phyloP scores from a whole-genome alignment of 2,329 filamentous ascomycete genomes.

The Aspergillus hortae region DNA sequence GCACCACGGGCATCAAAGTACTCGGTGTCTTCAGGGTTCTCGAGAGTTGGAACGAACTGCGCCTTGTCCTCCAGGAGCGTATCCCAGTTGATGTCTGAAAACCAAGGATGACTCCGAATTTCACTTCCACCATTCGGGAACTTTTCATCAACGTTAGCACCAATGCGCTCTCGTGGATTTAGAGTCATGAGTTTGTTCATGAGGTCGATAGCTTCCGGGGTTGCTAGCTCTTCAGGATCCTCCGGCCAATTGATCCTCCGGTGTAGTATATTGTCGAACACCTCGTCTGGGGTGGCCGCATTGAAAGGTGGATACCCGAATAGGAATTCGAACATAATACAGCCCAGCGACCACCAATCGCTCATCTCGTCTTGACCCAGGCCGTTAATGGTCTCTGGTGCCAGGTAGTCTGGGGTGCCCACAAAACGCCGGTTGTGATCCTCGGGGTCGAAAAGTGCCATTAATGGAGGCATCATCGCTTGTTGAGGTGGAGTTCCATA shows the following conservation, averaged over 20 bases:
- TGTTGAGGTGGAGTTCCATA: slow-evolving; percentile 51
- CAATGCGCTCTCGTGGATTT: slow-evolving; percentile 76
- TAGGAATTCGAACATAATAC: slow-evolving; percentile 94
- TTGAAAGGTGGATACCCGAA: slow-evolving; percentile 94
- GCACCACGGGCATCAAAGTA: slow-evolving; percentile 94
- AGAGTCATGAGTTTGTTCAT: slow-evolving; percentile 89
- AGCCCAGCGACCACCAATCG: slow-evolving; percentile 99
- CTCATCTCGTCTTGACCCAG: slow-evolving; percentile 95
- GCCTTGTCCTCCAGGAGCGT: slow-evolving; percentile 90
- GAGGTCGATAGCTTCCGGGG: slow-evolving; percentile 84
- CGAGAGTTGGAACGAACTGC: slow-evolving; percentile 86
- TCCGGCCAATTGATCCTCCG: slow-evolving; percentile 91
- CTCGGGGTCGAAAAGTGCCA: slow-evolving; percentile 91
- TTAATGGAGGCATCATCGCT: slow-evolving; percentile 83
- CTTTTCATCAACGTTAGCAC: slow-evolving; percentile 80
- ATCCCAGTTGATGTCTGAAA: slow-evolving; percentile 82
- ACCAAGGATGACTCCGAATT: slow-evolving; percentile 87
- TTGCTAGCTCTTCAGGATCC: slow-evolving; percentile 73
- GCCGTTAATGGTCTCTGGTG: slow-evolving; percentile 93
- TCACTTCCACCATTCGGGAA: slow-evolving; percentile 82
- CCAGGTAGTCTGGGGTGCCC: slow-evolving; percentile 93
- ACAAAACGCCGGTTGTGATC: slow-evolving; percentile 92
- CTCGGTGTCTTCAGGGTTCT: slow-evolving; percentile 95
- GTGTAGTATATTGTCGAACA: slow-evolving; percentile 93
- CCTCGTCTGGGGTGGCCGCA: slow-evolving; percentile 80